These are phyloP conservation scores for Dalbergia cochinchinensis DNA, from an alignment of 306 rosid species.

Conservation along the genomic window DNA sequence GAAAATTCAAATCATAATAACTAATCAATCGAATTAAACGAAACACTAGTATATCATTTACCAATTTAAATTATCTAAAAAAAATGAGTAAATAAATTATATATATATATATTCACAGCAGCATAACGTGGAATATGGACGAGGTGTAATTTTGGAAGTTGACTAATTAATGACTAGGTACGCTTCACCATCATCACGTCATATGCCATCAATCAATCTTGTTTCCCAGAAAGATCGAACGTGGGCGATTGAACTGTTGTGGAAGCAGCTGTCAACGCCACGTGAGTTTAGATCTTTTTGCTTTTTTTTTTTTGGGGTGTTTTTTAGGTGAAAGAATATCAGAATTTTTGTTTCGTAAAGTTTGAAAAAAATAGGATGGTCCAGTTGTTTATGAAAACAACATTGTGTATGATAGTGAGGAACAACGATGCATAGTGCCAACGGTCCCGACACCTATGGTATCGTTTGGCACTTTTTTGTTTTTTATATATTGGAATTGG, in stretches of 20 bases:
- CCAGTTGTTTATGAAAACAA: background rate
- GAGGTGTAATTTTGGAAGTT: too few relatives aligned
- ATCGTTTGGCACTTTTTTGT: background rate
- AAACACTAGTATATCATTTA: background rate
- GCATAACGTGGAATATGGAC: too few relatives aligned
- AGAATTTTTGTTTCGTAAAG: background rate
- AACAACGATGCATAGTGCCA: slow-evolving; percentile 32
- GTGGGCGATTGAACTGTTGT: slow-evolving; percentile 31
- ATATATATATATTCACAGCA: too few relatives aligned
- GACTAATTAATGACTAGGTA: too few relatives aligned
- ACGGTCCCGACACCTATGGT: slow-evolving; percentile 50
- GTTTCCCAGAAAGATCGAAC: background rate
- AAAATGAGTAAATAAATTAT: too few relatives aligned
- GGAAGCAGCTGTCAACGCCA: background rate
- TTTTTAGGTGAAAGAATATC: too few relatives aligned
- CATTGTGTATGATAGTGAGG: background rate
- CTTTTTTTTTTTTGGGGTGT: background rate
- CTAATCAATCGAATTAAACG: background rate
- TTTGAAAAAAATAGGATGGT: background rate
- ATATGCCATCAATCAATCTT: too few relatives aligned
- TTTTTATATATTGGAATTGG: background rate
- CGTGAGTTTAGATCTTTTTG: background rate
- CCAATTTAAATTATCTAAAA: background rate
- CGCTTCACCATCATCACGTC: too few relatives aligned
- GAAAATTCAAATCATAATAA: background rate